Evolutionary conservation across 129 eudicot species (phyloP), one percentile per base, ranked within the genome.

Genomic region (Logfia minima): DNA sequence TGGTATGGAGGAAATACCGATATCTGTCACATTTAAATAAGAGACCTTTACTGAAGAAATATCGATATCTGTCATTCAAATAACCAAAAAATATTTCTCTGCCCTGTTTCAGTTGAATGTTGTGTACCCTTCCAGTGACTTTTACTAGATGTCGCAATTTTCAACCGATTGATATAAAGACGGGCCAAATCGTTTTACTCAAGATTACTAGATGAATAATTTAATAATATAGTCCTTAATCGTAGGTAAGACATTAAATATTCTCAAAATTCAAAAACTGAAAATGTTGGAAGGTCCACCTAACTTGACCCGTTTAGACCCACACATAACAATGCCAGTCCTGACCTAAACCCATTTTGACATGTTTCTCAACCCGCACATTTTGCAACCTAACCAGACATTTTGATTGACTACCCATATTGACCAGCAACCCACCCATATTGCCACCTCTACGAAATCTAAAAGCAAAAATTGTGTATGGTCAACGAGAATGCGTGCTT

Each of bases 1-100:
- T 95, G 99, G 83, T 87, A 88, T 58, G 94, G 92, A 74, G 99
- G 99, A 55, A 91, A 70, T 43, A 91, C 84, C 76, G 91, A 67
- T 70, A 95, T 92, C 99, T 95, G 96, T 75, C 32, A 79, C 29
- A 43, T 58, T 41, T 58, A 37, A 8, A 16, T n/a, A 28, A 2
- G 56, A 52, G 29, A 29, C 58, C 19, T 35, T 35, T 56, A 59
- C 70, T 0, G 10, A 29, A 17, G 63, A 58, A 17, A 17, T 18
- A 19, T 8, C 7, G 3, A 14, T 8, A 37, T 37, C 41, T 37
- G 41, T 37, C 41, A 37, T 37, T 37, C 48, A 41, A 41, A 41
- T 10, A 41, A 41, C 48, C 48, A 41, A 2, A 41, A 39, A 2
- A 41, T 41, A 9, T 9, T 2, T 41, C 10, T 37, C 13, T 41